A percentile compares a stretch with the other conserved stretches of the same genome.
These are phyloP conservation scores for Heracleum sosnowskyi DNA, from an alignment of 129 eudicot species.

Conservation along the genomic window DNA sequence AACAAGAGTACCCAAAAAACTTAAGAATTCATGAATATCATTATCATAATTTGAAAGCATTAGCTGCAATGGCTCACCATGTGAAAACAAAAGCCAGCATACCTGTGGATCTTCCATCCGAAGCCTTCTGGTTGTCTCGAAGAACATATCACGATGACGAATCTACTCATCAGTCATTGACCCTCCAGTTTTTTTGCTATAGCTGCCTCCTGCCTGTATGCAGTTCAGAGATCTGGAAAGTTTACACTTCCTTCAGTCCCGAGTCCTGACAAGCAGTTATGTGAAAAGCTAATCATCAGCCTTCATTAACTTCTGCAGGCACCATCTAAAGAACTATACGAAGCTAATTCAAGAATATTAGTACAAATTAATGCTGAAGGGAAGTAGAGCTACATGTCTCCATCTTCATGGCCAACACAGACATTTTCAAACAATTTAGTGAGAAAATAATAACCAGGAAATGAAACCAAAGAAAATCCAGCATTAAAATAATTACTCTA, in stretches of 20 bases:
- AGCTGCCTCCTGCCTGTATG: no score
- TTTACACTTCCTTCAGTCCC: background rate
- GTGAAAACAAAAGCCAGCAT: background rate
- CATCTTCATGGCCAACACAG: background rate
- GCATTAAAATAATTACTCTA: background rate
- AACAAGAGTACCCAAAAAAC: background rate
- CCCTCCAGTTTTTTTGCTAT: background rate
- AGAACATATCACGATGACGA: no score
- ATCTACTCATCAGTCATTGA: background rate
- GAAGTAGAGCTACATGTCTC: background rate
- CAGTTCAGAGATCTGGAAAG: no score
- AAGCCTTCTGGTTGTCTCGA: background rate
- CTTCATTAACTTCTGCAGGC: background rate
- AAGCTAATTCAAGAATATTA: background rate
- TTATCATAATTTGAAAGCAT: background rate
- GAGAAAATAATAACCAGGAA: background rate
- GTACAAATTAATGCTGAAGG: background rate
- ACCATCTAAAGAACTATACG: background rate
- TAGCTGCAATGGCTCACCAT: background rate
- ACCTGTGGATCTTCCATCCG: background rate
- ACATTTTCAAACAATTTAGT: background rate
- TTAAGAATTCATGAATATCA: no score
- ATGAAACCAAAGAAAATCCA: background rate
- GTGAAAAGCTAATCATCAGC: background rate
- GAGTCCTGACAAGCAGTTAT: no score